These are phyloP conservation scores for Iberis amara DNA, from an alignment of 441 rosid species.

Conservation along the genomic window DNA sequence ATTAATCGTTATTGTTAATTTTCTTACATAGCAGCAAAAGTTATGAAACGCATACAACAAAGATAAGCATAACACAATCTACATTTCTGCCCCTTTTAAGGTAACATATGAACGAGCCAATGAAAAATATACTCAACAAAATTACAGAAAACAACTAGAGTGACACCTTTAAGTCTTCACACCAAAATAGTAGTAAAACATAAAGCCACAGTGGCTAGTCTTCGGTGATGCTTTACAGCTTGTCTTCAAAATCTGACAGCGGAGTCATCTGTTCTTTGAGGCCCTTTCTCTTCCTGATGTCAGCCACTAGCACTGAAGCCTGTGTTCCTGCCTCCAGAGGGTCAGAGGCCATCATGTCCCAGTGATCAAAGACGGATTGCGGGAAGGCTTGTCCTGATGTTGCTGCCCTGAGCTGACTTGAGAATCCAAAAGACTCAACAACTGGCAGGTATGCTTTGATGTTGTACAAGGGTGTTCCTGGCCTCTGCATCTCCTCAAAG, in stretches of 20 bases:
- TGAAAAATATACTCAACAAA: too few species aligned
- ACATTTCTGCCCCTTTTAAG: too few species aligned
- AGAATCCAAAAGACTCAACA: conserved; percentile 30
- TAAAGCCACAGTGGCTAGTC: too few species aligned
- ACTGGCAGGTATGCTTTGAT: conserved; percentile 29
- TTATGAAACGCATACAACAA: too few species aligned
- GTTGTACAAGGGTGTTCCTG: conserved; percentile 35
- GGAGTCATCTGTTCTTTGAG: conserved; percentile 33
- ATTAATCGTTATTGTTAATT: too few species aligned
- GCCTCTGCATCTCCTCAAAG: conserved; percentile 38
- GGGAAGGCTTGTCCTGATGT: conserved; percentile 31
- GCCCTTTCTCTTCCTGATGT: conserved; percentile 36
- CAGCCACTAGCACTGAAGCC: conserved; percentile 29
- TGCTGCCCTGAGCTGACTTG: conserved; percentile 28
- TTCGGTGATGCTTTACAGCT: conserved; percentile 18
- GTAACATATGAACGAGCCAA: too few species aligned
- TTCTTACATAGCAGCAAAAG: too few species aligned
- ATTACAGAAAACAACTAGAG: too few species aligned
- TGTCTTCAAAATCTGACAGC: conserved; percentile 32
- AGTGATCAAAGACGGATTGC: conserved; percentile 32
- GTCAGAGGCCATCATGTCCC: conserved; percentile 34
- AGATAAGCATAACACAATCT: too few species aligned
- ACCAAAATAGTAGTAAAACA: too few species aligned
- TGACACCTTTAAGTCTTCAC: too few species aligned
- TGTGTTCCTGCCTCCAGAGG: conserved; percentile 28